Conservation (phyloP, 495 filamentous ascomycete species). For the Talaromyces nanjingensis region DNA sequence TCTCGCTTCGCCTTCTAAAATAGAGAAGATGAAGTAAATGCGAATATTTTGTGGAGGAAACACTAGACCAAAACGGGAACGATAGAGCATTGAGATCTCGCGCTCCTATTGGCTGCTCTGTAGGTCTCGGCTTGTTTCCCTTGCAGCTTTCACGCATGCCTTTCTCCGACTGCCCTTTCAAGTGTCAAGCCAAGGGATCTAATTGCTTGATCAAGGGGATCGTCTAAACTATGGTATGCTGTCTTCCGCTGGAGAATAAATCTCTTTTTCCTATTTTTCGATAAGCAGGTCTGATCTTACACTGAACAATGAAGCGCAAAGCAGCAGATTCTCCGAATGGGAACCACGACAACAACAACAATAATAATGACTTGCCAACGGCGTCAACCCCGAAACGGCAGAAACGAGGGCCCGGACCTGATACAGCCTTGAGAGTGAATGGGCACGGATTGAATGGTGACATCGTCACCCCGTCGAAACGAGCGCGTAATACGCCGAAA, state of each 20-base stretch:
- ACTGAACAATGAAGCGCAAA: constrained; percentile 36
- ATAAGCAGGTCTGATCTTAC: neutral
- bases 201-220: neutral
- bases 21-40: neutral
- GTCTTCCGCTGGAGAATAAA: neutral
- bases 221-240: constrained; percentile 5
- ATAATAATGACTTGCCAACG: constrained; percentile 20
- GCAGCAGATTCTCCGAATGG: constrained; percentile 32
- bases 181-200: neutral
- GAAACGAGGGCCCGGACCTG: constrained; percentile 13
- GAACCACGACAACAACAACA: constrained; percentile 11
- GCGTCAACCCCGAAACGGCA: constrained; percentile 38
- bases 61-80: neutral
- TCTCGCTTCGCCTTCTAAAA: neutral
- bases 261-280: neutral
- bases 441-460: constrained; percentile 22
- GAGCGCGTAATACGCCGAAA: constrained; percentile 29
- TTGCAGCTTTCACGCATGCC: neutral
- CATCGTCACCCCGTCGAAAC: constrained; percentile 22
- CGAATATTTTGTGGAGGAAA: neutral
- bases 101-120: neutral
- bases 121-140: neutral
- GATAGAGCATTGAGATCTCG: neutral
- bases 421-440: constrained; percentile 21
- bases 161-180: neutral